These are phyloP conservation scores for Cystobasidium slooffiae DNA, from an alignment of 1,284 basidiomycete species.

Conservation along the genomic window DNA sequence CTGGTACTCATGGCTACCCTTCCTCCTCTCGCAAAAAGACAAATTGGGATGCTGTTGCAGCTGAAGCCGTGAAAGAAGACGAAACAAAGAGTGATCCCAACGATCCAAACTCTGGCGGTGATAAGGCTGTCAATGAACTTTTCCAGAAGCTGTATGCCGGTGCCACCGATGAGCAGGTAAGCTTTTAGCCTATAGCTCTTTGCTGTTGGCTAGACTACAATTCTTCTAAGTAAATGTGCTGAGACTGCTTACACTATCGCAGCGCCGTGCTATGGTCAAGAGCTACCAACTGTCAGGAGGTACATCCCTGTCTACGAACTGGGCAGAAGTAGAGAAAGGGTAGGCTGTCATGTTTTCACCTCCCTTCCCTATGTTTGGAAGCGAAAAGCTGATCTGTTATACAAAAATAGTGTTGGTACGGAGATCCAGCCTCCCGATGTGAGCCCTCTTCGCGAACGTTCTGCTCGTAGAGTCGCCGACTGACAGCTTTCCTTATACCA, in stretches of 20 bases:
- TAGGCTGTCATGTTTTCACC: neutral
- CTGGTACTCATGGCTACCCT: slow-evolving; percentile 47
- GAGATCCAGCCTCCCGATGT: slow-evolving; percentile 51
- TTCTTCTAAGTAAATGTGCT: no score
- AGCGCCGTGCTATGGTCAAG: slow-evolving; percentile 90
- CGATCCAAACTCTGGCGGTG: slow-evolving; percentile 81
- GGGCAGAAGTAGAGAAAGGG: slow-evolving; percentile 78
- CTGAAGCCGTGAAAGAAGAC: slow-evolving; percentile 54
- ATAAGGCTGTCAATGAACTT: slow-evolving; percentile 59
- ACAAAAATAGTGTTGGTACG: slow-evolving; percentile 29
- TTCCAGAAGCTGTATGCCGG: slow-evolving; percentile 71
- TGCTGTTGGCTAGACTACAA: no score
- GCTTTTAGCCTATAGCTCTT: no score
- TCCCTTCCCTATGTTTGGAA: neutral
- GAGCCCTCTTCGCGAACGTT: neutral
- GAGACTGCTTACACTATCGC: no score
- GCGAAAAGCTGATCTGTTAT: no score
- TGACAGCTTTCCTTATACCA: neutral
- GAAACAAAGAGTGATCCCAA: slow-evolving; percentile 66
- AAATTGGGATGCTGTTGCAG: slow-evolving; percentile 82
- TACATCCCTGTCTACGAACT: slow-evolving; percentile 90
- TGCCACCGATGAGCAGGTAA: slow-evolving; percentile 75
- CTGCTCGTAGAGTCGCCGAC: neutral
- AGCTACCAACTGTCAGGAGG: slow-evolving; percentile 70
- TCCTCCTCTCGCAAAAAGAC: slow-evolving; percentile 61